Base-by-base conservation (phyloP, 768 basidiomycete genomes). In the Neoboletus brunneissimus region DNA sequence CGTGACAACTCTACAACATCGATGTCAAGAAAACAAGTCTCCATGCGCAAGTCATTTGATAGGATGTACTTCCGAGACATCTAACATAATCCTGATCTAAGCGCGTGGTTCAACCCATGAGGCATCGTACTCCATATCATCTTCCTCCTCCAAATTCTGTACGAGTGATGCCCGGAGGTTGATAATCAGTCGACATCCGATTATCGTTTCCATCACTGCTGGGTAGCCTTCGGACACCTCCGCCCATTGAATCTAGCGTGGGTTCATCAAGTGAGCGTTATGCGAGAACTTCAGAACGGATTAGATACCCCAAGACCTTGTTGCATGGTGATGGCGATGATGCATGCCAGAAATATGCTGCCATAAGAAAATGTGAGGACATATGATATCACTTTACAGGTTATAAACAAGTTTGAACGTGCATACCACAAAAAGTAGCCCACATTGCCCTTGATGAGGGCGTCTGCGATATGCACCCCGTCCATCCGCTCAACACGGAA, bases 391-490 rank as follows among this genome's bases (percentile, higher is more conserved):
- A 4, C 18, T 18, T 31, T 3, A 23, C 13, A 23, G 1, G 4
- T 20, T 4, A 34, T 8, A 2, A 2, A 1, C 15, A n/a, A 41
- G 10, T 5, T 29, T 18, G 42, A n/a, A 32, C 3, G 12, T 18
- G 4, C 64, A 32, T 44, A 66, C 64, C 53, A 64, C 13, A 61
- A 13, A 53, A 60, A 61, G 42, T 66, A 66, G 25, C 47, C 31
- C 10, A 20, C 42, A 11, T 53, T 67, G 3, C 53, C 65, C 22
- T 38, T 61, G 35, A 66, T n/a, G 12, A 67, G 55, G 4, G 35
- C 22, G 11, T 45, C 50, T 29, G 59, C 13, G 29, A 67, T 18
- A 22, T 23, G 16, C 0, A 57, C 31, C 31, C 31, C 31, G 6
- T 32, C 31, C 3, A 12, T 32, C 31, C 31, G 31, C 12, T 2